Percentiles rank a stretch among this genome's conserved stretches.
These are phyloP conservation scores for Zymoseptoria ardabiliae DNA, from an alignment of 2,329 filamentous ascomycete species.

Conservation along the genomic window DNA sequence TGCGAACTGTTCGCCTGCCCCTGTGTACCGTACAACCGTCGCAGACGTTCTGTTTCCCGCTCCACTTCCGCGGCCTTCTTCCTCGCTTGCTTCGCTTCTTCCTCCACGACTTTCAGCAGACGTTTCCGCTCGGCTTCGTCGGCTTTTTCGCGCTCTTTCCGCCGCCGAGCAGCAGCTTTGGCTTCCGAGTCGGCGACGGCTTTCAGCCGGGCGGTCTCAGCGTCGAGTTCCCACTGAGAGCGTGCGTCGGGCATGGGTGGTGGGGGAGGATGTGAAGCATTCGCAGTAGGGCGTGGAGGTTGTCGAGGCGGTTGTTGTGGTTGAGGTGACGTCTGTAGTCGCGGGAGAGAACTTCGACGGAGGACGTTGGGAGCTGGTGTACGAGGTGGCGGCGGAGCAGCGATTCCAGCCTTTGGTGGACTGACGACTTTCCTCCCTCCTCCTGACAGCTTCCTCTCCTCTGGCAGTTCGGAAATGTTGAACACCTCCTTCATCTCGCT, in stretches of 20 bases:
- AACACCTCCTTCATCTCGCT: constrained; percentile 60
- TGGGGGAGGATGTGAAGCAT: constrained; percentile 6
- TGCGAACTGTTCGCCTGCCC: constrained; percentile 8
- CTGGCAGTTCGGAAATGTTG: constrained; percentile 54
- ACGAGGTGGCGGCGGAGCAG: constrained; percentile 7
- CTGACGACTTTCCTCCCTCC: constrained; percentile 22
- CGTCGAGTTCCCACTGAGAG: constrained; percentile 46
- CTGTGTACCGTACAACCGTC: constrained; percentile 54
- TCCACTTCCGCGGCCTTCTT: constrained; percentile 49
- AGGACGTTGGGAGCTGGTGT: constrained; percentile 8
- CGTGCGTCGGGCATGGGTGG: constrained; percentile 44
- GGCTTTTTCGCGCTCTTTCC: constrained; percentile 49
- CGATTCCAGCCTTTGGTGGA: constrained; percentile 13
- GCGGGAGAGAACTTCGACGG: constrained; percentile 22
- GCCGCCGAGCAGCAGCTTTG: constrained; percentile 41
- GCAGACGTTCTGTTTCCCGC: constrained; percentile 68
- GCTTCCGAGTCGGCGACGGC: constrained; percentile 38
- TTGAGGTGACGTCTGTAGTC: constrained; percentile 21
- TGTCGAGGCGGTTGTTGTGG: constrained; percentile 4
- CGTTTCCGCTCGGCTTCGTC: constrained; percentile 52
- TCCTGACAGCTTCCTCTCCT: constrained; percentile 22
- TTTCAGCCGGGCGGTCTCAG: constrained; percentile 42
- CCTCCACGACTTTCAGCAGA: constrained; percentile 46
- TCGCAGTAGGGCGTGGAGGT: constrained; percentile 4
- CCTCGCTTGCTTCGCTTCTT: constrained; percentile 53